A percentile compares a stretch with the other conserved stretches of the same genome.
phyloP scores from a whole-genome alignment of 2,329 filamentous ascomycete species.

The Neofusicoccum ribis region DNA sequence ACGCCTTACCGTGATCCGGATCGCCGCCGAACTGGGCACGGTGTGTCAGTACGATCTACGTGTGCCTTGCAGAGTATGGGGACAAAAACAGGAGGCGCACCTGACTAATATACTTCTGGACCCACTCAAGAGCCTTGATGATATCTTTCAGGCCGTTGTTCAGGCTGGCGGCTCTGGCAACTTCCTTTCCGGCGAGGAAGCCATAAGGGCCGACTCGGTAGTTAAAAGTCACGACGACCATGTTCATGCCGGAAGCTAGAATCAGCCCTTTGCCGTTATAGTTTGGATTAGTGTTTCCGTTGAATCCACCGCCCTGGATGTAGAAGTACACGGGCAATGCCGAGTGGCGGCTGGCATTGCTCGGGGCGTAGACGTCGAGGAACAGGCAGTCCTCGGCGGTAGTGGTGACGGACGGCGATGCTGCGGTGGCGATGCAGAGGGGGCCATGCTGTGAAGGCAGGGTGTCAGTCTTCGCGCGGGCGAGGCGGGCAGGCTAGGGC shows the following conservation, averaged over 20 bases:
- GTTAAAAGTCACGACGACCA: slow-evolving; percentile 72
- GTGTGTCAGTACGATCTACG: background rate
- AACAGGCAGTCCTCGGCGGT: slow-evolving; percentile 68
- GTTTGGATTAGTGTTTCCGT: slow-evolving; percentile 48
- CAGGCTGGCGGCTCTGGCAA: slow-evolving; percentile 51
- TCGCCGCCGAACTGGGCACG: slow-evolving; percentile 64
- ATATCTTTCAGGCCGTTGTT: slow-evolving; percentile 74
- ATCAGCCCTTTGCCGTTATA: slow-evolving; percentile 64
- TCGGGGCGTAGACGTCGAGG: slow-evolving; percentile 64
- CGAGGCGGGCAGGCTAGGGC: too few relatives aligned
- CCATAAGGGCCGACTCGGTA: slow-evolving; percentile 76
- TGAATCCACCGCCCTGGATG: slow-evolving; percentile 51
- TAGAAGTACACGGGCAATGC: slow-evolving; percentile 66
- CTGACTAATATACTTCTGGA: slow-evolving; percentile 61
- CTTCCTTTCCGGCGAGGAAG: slow-evolving; percentile 64
- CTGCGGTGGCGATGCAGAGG: slow-evolving; percentile 14
- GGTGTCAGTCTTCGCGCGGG: too few relatives aligned
- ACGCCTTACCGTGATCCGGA: slow-evolving; percentile 50
- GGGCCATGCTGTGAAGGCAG: slow-evolving; percentile 9
- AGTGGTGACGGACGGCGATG: background rate
- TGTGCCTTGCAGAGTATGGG: background rate
- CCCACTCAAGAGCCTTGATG: slow-evolving; percentile 68
- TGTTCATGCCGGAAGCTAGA: slow-evolving; percentile 57
- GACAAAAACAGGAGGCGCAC: slow-evolving; percentile 29
- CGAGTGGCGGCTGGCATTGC: slow-evolving; percentile 48